Conservation (phyloP, 2,329 filamentous ascomycete species). For the Aspergillus intermedius region DNA sequence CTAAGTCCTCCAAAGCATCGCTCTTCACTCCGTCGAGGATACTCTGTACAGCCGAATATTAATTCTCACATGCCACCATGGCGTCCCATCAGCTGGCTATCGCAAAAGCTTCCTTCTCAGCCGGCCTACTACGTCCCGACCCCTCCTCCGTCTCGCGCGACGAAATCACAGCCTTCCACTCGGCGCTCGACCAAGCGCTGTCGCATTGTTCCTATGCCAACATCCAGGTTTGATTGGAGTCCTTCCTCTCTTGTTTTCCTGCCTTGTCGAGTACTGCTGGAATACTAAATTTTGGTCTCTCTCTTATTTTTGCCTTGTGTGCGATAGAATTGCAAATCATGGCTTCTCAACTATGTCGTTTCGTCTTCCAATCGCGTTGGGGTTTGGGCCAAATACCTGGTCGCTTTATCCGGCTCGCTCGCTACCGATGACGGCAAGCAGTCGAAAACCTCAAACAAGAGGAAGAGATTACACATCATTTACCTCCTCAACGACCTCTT, state of each 20-base stretch:
- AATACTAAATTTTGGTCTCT: slow-evolving; percentile 30
- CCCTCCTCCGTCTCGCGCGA: slow-evolving; percentile 62
- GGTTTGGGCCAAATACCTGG: slow-evolving; percentile 69
- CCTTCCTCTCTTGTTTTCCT: slow-evolving; percentile 13
- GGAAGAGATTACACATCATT: slow-evolving; percentile 67
- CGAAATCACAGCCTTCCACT: slow-evolving; percentile 64
- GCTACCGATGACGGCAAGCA: slow-evolving; percentile 18
- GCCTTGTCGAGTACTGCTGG: slow-evolving; percentile 14
- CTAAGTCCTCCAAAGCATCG: neutral
- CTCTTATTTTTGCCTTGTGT: slow-evolving; percentile 7
- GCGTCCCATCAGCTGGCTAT: slow-evolving; percentile 66
- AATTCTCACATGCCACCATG: slow-evolving; percentile 40
- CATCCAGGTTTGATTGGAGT: slow-evolving; percentile 71
- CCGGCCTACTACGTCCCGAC: slow-evolving; percentile 66
- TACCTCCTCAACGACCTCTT: slow-evolving; percentile 75
- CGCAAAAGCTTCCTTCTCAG: slow-evolving; percentile 70
- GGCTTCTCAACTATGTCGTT: slow-evolving; percentile 68
- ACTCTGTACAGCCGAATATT: neutral
- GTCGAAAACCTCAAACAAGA: slow-evolving; percentile 50
- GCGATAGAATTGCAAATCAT: slow-evolving; percentile 75
- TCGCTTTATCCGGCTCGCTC: slow-evolving; percentile 60
- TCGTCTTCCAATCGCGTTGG: slow-evolving; percentile 60
- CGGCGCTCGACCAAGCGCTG: slow-evolving; percentile 58
- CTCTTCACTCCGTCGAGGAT: neutral
- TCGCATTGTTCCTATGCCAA: slow-evolving; percentile 69